These are phyloP conservation scores for Calophaca sinica DNA, from an alignment of 306 rosid species.

Conservation along the genomic window DNA sequence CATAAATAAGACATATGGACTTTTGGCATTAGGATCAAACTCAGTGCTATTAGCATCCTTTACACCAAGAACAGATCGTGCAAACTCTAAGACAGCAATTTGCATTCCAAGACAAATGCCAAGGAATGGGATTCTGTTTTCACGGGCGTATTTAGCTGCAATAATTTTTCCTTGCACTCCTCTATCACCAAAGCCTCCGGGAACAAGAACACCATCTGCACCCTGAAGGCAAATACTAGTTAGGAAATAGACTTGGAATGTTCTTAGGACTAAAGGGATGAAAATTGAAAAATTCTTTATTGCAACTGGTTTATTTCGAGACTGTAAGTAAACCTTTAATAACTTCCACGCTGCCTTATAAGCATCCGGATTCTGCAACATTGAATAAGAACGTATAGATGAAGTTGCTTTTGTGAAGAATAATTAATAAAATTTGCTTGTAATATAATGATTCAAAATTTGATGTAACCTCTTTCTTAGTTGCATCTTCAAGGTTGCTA, in stretches of 20 bases:
- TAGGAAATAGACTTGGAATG: background rate
- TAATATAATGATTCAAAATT: constrained; percentile 28
- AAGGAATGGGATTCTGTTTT: constrained; percentile 81
- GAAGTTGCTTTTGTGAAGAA: constrained; percentile 13
- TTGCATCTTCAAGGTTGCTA: constrained; percentile 68
- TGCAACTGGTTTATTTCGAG: constrained; percentile 29
- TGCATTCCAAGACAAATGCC: constrained; percentile 98
- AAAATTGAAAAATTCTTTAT: background rate
- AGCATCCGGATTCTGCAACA: constrained; percentile 70
- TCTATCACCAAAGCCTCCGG: constrained; percentile 96
- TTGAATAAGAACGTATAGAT: constrained; percentile 35
- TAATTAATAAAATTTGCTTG: constrained; percentile 3
- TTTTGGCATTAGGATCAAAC: constrained; percentile 72
- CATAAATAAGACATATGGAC: constrained; percentile 86
- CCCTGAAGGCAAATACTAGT: constrained; percentile 64
- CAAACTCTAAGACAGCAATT: constrained; percentile 86
- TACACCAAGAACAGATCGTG: constrained; percentile 81
- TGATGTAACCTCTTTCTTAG: constrained; percentile 63
- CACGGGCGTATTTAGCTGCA: constrained; percentile 89
- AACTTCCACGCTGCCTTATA: constrained; percentile 84
- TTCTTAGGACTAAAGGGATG: background rate
- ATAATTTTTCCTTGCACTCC: constrained; percentile 91
- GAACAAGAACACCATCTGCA: constrained; percentile 92
- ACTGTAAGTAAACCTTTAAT: constrained; percentile 60
- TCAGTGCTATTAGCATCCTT: constrained; percentile 89